Evolutionary conservation across 257 asterid genomes (phyloP), one percentile per base, ranked within the genome.

Genomic region (Ophiorrhiza pumila): DNA sequence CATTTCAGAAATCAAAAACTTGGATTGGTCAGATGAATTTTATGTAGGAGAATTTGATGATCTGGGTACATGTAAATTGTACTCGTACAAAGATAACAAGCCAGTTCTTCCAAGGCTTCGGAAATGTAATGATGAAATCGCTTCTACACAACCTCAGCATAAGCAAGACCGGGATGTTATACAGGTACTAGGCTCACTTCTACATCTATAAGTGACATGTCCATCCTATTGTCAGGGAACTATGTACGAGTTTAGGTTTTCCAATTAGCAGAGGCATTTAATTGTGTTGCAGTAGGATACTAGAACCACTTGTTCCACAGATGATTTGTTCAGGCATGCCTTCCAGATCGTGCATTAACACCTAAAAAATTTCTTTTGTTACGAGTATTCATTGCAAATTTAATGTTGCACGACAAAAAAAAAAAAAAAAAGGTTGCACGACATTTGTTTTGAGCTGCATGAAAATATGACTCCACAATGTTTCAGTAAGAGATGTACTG

Each of bases 41-140:
- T 90, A 92, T 53, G 80, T 52, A 0, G 91, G 95, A 71, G 98
- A 92, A 79, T 90, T 89, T 52, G 65, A 76, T 47, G 91, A 87
- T 79, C 77, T 93, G 71, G 27, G 72, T 66, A 20, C 74, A 37
- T 83, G 88, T 53, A 78, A 74, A 62, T 86, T 85, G 74, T 83
- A 71, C 82, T 82, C 87, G 0, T 46, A 78, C 35, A 82, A 81
- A 75, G 79, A 76, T 76, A 63, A 60, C 47, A 77, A 83, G 69
- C 91, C 88, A 35, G 68, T 68, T 14, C 71, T 50, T 66, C 95
- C 92, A 43, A 76, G 80, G 58, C 78, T 75, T 14, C 42, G 73
- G 65, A 78, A 61, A 65, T 76, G 77, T 77, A 77, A 74, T 22
- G 64, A 83, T 72, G 74, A 80, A 79, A 72, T 64, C 55, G 59